phyloP scores from a whole-genome alignment of 495 filamentous ascomycete genomes.

The Penicillium parvum region DNA sequence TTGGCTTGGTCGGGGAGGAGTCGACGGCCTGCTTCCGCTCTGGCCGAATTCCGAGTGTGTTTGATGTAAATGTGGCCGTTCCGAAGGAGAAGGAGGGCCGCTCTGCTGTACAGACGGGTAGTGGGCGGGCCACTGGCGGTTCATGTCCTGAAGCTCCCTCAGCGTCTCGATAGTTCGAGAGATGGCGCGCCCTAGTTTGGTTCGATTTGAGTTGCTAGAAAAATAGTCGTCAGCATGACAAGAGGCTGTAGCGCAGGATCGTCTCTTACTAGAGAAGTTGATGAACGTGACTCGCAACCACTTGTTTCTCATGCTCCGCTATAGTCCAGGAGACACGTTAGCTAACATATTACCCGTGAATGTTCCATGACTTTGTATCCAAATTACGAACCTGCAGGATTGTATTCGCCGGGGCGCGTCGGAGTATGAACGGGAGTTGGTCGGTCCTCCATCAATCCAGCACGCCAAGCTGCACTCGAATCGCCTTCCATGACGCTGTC shows the following conservation, averaged over 20 bases:
- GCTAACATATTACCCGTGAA: neutral
- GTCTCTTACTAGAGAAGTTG: constrained; percentile 61
- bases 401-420: constrained; percentile 44
- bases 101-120: constrained; percentile 87
- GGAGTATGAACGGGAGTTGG: constrained; percentile 58
- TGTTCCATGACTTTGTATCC: neutral
- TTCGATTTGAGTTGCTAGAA: constrained; percentile 85
- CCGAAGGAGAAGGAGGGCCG: constrained; percentile 40
- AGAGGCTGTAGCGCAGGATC: neutral
- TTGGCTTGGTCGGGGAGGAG: constrained; percentile 44
- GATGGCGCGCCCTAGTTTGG: constrained; percentile 78
- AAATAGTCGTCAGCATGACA: constrained; percentile 15
- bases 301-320: constrained; percentile 57
- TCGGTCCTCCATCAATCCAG: constrained; percentile 62
- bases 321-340: neutral
- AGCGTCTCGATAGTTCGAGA: constrained; percentile 75
- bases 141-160: constrained; percentile 79
- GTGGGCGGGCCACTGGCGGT: constrained; percentile 86
- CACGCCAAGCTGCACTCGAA: constrained; percentile 45
- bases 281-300: constrained; percentile 65
- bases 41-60: constrained; percentile 42
- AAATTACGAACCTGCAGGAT: constrained; percentile 35
- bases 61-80: constrained; percentile 48
- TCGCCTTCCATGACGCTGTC: constrained; percentile 47
- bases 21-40: constrained; percentile 29